Base-by-base conservation (phyloP, 371 early-diverging fungal species). In the Mortierella sp. region DNA sequence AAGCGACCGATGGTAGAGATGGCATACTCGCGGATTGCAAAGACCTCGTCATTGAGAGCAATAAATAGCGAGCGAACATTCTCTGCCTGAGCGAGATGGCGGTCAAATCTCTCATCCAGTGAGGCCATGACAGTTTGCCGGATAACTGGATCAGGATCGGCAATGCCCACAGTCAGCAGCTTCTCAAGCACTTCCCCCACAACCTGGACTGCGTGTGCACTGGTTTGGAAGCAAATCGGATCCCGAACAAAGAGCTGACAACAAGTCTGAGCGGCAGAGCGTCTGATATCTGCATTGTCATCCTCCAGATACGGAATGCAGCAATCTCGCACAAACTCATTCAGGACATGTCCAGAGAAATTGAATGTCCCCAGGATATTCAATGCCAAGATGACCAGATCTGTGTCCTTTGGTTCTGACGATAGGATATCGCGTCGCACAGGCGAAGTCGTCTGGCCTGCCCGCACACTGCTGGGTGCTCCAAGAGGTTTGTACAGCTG, bases 1-100 rank as follows among this genome's bases (percentile, higher is more conserved):
- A 98, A 80, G 26, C 98, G 86, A 9, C 97, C 97, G 52, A 98
- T 92, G 48, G 95, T 92, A 1, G 86, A 79, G 24, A 97, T 92
- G 4, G 94, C 93, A 6, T 91, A 84, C 69, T 95, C 91, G 12
- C 96, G 89, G 56, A 95, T 93, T n/a, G 88, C 87, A 82, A 96
- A 97, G 4, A 90, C 87, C 70, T 97, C 97, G 64, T 99, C 99
- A 56, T 96, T 97, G 39, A 96, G 67, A 0, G 97, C 95, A 54
- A 97, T 87, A 72, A 96, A 93, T 21, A 97, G 66, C 6, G 94
- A 88, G 11, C 94, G 91, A 7, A 97, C 91, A 71, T 95, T 93
- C 59, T 97, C 96, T 2, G 95, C 92, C 70, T 95, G 94, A 7
- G 96, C 90, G 19, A 98, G 81, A 65, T 95, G 94, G 34, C 91